Conservation (phyloP, 2,329 filamentous ascomycete species). For the Pseudogymnoascus sp. region DNA sequence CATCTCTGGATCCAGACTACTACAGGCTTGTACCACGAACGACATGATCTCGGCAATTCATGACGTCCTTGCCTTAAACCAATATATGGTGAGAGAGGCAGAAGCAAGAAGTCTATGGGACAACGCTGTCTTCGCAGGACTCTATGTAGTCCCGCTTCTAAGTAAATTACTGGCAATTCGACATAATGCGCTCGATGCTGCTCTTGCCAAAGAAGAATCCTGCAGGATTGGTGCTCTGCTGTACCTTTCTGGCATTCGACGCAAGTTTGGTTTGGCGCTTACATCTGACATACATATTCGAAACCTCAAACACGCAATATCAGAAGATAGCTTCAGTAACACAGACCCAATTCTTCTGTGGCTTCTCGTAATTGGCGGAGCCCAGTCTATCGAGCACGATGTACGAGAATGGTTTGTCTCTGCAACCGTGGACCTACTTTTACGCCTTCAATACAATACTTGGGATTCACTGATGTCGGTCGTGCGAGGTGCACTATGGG, state of each 20-base stretch:
- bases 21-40: neutral
- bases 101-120: constrained; percentile 7
- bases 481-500: constrained; percentile 10
- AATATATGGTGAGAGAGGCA: neutral
- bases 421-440: neutral
- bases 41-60: neutral
- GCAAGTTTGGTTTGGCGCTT: constrained; percentile 11
- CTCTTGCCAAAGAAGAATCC: neutral
- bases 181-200: neutral
- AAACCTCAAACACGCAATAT: constrained; percentile 8
- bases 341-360: neutral
- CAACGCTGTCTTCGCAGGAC: constrained; percentile 13
- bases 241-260: constrained; percentile 11
- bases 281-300: constrained; percentile 2
- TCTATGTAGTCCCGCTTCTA: constrained; percentile 13
- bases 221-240: constrained; percentile 7
- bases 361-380: constrained; percentile 11
- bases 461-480: constrained; percentile 9
- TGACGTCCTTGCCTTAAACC: constrained; percentile 9
- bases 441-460: neutral
- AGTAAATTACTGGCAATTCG: constrained; percentile 9
- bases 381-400: neutral
- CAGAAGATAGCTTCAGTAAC: neutral
- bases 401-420: constrained; percentile 12
- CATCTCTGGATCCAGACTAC: neutral